Evolutionary conservation across 164 flowering plant genomes (phyloP).

Genomic region (Chimonanthus praecox): DNA sequence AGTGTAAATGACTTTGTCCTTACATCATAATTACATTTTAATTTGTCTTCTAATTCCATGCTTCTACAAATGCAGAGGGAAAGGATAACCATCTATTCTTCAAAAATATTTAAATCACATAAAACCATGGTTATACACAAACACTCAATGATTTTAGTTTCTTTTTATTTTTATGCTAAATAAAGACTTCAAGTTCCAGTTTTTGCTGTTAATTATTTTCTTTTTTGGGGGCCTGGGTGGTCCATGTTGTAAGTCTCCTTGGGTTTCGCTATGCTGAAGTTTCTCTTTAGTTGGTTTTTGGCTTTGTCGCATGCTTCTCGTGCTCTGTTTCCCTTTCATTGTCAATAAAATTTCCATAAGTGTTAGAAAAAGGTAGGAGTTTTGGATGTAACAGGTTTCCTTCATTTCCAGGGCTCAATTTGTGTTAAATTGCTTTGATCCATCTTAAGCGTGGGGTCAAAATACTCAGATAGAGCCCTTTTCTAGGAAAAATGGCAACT

Average conservation of each 20-base stretch:
- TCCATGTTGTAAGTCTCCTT: too few relatives aligned
- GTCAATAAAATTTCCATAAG: neutral
- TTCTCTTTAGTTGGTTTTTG: neutral
- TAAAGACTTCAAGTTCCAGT: too few relatives aligned
- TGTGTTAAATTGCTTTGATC: too few relatives aligned
- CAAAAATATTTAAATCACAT: neutral
- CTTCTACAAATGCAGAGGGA: neutral
- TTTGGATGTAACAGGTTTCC: neutral
- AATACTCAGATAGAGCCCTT: neutral
- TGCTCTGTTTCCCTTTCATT: neutral
- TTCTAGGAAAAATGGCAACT: slow-evolving; percentile 32
- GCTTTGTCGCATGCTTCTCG: neutral
- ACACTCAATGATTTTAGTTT: too few relatives aligned
- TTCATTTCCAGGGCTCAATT: neutral
- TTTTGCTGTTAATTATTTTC: too few relatives aligned
- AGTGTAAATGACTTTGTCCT: neutral
- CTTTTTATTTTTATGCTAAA: too few relatives aligned
- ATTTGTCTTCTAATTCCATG: neutral
- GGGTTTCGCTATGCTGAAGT: too few relatives aligned
- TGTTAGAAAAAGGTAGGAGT: neutral
- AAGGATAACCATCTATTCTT: neutral
- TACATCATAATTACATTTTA: too few relatives aligned
- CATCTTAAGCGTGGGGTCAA: neutral
- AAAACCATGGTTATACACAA: neutral
- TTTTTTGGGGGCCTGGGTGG: too few relatives aligned